phyloP scores from a whole-genome alignment of 805 yeast species.

The Candida vartiovaarae region DNA sequence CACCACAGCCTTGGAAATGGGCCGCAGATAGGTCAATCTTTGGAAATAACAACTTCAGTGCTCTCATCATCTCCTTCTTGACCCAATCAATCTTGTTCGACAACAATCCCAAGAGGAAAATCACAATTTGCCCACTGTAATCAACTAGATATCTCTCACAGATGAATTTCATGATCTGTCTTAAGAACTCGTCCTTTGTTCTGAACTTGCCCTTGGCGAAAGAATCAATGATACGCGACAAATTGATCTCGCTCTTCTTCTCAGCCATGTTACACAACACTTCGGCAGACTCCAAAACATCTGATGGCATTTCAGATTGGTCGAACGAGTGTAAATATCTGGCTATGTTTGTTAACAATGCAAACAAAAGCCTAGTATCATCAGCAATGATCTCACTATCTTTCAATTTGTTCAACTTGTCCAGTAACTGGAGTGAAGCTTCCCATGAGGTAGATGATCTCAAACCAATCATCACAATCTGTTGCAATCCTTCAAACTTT shows the following conservation, averaged over 20 bases:
- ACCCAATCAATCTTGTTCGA: conserved; percentile 77
- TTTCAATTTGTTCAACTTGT: conserved; percentile 56
- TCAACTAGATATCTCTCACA: conserved; percentile 62
- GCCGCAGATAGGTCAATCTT: conserved; percentile 67
- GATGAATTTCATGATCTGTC: conserved; percentile 72
- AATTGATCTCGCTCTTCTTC: conserved; percentile 42
- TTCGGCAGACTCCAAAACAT: conserved; percentile 45
- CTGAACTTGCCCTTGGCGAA: conserved; percentile 74
- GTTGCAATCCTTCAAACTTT: conserved; percentile 81
- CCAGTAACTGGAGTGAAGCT: conserved; percentile 65
- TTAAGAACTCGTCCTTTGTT: conserved; percentile 82
- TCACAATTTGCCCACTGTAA: conserved; percentile 66
- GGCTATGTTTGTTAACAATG: conserved; percentile 75
- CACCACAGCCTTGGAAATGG: conserved; percentile 86
- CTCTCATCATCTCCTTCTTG: conserved; percentile 68
- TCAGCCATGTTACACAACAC: conserved; percentile 58
- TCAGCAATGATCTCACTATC: conserved; percentile 76
- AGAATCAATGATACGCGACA: conserved; percentile 71
- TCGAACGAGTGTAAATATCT: conserved; percentile 79
- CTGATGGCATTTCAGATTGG: conserved; percentile 40
- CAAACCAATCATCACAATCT: conserved; percentile 71
- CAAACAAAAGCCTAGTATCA: conserved; percentile 59
- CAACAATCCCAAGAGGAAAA: conserved; percentile 69
- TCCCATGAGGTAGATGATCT: conserved; percentile 78
- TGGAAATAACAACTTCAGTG: conserved; percentile 70